Base-by-base conservation (phyloP, 2,329 filamentous ascomycete species). In the Fusarium praegraminearum region DNA sequence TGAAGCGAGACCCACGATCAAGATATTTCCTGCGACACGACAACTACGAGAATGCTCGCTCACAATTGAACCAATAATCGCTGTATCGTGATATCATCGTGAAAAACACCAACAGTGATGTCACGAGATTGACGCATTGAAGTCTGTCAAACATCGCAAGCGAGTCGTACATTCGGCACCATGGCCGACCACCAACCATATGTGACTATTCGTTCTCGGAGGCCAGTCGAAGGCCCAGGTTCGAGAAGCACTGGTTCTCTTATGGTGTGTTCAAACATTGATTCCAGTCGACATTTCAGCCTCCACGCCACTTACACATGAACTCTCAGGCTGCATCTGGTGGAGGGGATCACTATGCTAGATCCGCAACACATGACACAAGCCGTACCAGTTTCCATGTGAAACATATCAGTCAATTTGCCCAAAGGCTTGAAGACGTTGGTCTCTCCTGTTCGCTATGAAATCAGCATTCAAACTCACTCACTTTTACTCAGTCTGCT, bases 311-410 rank as follows among this genome's bases (percentile, higher is more conserved):
- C 73, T 75, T 62, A 75, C 65, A 73, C 43, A 15, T 32, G 20
- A 60, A 57, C 11, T 24, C 50, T 49, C 49, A 75, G 73, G 51
- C 65, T 52, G 61, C 57, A 40, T 40, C 61, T 12, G 67, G 62
- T 44, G 64, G 63, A 57, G 69, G 66, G 30, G 76, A 77, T 43
- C 71, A 72, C 12, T 68, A 72, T 64, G 68, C 76, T 20, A 78
- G 77, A 69, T 80, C 78, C 44, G 78, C 85, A 22, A 88, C 86
- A 16, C 86, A 88, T 73, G 86, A 88, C 73, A 86, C 83, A 46
- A 86, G 86, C 72, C 84, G 86, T 43, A 85, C 87, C 5, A 87
- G 80, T 78, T 88, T 86, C 65, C 86, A 88, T 75, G 82, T 88
- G 53, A 87, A 87, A 76, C 82, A 87, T 62, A 80, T 88, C 43